Base-by-base conservation (phyloP, 768 basidiomycete species). In the Phylloporus sp. region DNA sequence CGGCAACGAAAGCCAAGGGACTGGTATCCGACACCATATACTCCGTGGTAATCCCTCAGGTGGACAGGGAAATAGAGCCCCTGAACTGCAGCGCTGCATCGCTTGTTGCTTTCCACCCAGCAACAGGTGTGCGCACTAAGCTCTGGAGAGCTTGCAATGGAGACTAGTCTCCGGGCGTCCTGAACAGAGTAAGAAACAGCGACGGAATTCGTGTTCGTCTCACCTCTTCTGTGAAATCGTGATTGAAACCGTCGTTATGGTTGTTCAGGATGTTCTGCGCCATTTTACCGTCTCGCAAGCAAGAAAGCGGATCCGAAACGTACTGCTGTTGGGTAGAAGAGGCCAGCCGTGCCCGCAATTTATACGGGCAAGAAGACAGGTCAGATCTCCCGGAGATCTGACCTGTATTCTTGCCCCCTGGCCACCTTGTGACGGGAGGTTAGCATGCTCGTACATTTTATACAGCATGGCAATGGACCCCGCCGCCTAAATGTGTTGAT, bases 211-310 rank as follows among this genome's bases (percentile, higher is more conserved):
- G 9, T n/a, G 40, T 34, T 42, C 26, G 24, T 20, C 47, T 45
- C 46, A 66, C 65, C 57, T 68, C 63, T 40, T 67, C 65, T 0
- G 66, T 68, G 44, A 67, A 67, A 41, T 66, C 49, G 16, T 63
- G 66, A 34, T 68, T 68, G 50, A 44, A 67, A 24, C 63, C 66
- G 39, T 57, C 66, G 18, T 55, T 36, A 29, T 52, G 43, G 53
- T 5, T 10, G 28, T 44, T 54, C n/a, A 54, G 18, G n/a, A 20
- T 10, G 44, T 53, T 56, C 47, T 52, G 61, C 38, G 64, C 29
- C 63, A 68, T 68, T 26, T 34, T 34, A 36, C 22, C 45, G 15
- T 18, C 40, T 47, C 47, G 38, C 24, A 42, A 26, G 50, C 34
- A 42, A 34, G 28, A n/a, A 20, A 15, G 16, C 9, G n/a, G 29